A percentile compares a stretch with the other conserved stretches of the same genome.
phyloP scores from a whole-genome alignment of 306 rosid species.

The Vigna nakashimae region DNA sequence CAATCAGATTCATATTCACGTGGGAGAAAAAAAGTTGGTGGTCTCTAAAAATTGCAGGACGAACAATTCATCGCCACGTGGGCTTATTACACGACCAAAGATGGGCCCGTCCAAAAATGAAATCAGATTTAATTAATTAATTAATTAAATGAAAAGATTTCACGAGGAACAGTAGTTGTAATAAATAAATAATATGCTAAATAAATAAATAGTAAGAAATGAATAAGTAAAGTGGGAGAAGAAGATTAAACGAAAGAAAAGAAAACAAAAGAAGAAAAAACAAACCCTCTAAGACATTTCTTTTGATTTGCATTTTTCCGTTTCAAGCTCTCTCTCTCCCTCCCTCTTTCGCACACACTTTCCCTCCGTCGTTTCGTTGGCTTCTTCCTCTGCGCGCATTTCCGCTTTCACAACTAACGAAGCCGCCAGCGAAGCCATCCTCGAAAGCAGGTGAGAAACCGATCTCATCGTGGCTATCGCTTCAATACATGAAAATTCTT shows the following conservation, averaged over 20 bases:
- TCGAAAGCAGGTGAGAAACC: slow-evolving; percentile 39
- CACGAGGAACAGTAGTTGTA: not conserved
- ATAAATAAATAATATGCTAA: not conserved
- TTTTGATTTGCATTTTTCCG: slow-evolving; percentile 8
- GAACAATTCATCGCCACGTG: slow-evolving; percentile 32
- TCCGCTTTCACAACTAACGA: slow-evolving; percentile 7
- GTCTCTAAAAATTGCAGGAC: not conserved
- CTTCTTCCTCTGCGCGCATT: slow-evolving; percentile 10
- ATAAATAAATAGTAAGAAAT: no score
- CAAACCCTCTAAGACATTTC: slow-evolving; percentile 25
- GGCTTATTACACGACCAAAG: not conserved
- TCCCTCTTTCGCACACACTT: slow-evolving; percentile 24
- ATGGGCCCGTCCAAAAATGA: slow-evolving; percentile 22
- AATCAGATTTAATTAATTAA: slow-evolving; percentile 8
- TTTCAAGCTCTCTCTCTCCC: slow-evolving; percentile 20
- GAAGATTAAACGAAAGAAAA: not conserved
- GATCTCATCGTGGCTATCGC: slow-evolving; percentile 39
- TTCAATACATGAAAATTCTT: slow-evolving; percentile 12
- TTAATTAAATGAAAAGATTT: slow-evolving; percentile 2
- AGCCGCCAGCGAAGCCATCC: not conserved
- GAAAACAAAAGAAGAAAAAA: not conserved
- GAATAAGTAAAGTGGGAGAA: slow-evolving; percentile 26
- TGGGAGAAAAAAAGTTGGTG: not conserved
- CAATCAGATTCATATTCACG: not conserved
- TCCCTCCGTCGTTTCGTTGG: slow-evolving; percentile 28